A percentile compares a stretch with the other conserved stretches of the same genome.
phyloP scores from a whole-genome alignment of 495 filamentous ascomycete genomes.

The Talaromyces adpressus region DNA sequence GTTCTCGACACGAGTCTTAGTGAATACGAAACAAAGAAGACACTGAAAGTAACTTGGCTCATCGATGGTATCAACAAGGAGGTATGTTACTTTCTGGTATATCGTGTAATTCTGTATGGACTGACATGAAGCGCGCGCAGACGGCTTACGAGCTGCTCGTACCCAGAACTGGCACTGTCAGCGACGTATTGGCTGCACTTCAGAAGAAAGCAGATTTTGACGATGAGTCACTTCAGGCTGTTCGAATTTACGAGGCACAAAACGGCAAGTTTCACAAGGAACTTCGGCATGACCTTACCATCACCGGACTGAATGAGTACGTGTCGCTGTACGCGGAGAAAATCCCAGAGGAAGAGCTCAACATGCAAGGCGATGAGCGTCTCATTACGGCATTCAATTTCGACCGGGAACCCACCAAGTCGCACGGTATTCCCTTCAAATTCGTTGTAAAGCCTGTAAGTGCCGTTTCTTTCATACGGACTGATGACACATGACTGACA shows the following conservation, averaged over 20 bases:
- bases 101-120: not conserved
- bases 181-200: conserved; percentile 66
- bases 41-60: conserved; percentile 71
- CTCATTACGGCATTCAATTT: conserved; percentile 83
- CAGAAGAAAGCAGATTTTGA: conserved; percentile 73
- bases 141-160: conserved; percentile 75
- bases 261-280: conserved; percentile 74
- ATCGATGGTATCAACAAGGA: conserved; percentile 89
- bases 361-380: conserved; percentile 47
- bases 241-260: conserved; percentile 75
- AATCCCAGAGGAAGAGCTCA: conserved; percentile 71
- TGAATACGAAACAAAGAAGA: conserved; percentile 87
- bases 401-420: conserved; percentile 72
- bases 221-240: conserved; percentile 58
- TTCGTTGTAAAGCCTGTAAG: conserved; percentile 80
- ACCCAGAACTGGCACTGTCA: conserved; percentile 68
- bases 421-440: conserved; percentile 81
- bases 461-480: conserved; percentile 7
- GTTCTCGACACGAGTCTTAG: conserved; percentile 87
- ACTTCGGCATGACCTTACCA: conserved; percentile 52
- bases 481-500: not conserved
- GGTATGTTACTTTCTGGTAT: conserved; percentile 39
- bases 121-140: conserved; percentile 29
- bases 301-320: conserved; percentile 78
- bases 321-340: conserved; percentile 71